Evolutionary conservation across 108 stramenopile species (phyloP), one percentile per base, ranked within the genome.

Genomic region (Cyclotella atomus): DNA sequence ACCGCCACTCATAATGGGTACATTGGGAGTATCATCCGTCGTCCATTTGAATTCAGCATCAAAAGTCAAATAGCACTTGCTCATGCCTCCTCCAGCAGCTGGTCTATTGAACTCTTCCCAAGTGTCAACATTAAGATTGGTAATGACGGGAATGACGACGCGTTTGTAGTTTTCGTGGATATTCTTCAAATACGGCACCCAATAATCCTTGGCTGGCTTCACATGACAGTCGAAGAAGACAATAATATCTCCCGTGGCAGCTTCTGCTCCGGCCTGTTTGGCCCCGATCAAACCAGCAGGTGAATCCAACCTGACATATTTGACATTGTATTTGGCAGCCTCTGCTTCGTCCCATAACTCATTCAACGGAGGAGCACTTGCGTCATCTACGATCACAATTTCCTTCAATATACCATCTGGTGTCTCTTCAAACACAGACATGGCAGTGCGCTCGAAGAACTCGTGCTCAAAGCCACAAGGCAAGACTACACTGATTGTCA

Each of bases 11-110:
- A 78, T 78, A 15, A 78, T 78, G 12, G 77, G 77, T 24, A 78
- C 77, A 16, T 65, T 57, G 28, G 77, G 63, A 19, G 77, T 78
- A 17, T 78, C 53, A 45, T 78, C 73, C 2, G 64, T 76, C 3
- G 72, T 79, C 78, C 72, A 73, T 44, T 80, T 80, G 45, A 80
- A 80, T 56, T 80, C 79, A 2, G 74, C 79, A 56, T 80, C 79
- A 36, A 80, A 80, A 33, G 79, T 80, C 1, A 80, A 43, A 34
- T 80, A 80, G 44, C 79, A 80, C 38, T 80, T 80, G 65, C 73
- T 75, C 79, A 80, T 75, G 49, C 79, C 79, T 23, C 63, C 68
- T 21, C 74, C 74, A 16, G 41, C 17, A 16, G n/a, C 10, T n/a
- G 79, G 79, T 36, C 79, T 43, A 27, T 63, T 59, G 9, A 61